Percentiles rank a stretch among this genome's conserved stretches.
These are phyloP conservation scores for Candida odintsovae DNA, from an alignment of 805 yeast genomes.

Conservation along the genomic window DNA sequence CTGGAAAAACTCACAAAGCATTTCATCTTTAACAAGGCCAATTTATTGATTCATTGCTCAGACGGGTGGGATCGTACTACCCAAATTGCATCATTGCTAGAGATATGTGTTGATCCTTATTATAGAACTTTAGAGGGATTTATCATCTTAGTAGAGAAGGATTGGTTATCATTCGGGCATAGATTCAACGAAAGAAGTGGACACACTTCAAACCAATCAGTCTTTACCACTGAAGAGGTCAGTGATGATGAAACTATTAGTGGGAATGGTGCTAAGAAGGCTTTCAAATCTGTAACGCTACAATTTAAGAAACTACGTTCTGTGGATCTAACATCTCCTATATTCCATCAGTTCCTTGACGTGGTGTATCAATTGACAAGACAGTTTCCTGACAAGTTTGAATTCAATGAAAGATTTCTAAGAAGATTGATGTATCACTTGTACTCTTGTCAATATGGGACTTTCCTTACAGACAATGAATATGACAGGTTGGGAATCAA, in stretches of 20 bases:
- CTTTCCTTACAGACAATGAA: conserved; percentile 77
- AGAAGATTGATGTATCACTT: conserved; percentile 81
- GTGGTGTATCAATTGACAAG: conserved; percentile 73
- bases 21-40: conserved; percentile 77
- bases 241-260: conserved; percentile 28
- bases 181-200: conserved; percentile 81
- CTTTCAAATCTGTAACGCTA: conserved; percentile 44
- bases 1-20: conserved; percentile 76
- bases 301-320: conserved; percentile 44
- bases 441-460: conserved; percentile 93
- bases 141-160: conserved; percentile 80
- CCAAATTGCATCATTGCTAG: conserved; percentile 77
- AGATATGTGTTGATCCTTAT: conserved; percentile 85
- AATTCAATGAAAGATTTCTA: conserved; percentile 83
- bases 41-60: conserved; percentile 86
- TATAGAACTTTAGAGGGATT: conserved; percentile 87
- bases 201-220: conserved; percentile 39
- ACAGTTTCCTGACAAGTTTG: conserved; percentile 71
- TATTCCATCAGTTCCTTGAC: conserved; percentile 91
- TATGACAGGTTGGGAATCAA: conserved; percentile 45
- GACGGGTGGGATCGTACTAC: conserved; percentile 99
- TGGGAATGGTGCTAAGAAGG: conserved; percentile 31
- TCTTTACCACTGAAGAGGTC: conserved; percentile 41
- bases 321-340: conserved; percentile 71
- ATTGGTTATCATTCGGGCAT: conserved; percentile 95